Evolutionary conservation across 116 monocot genomes (phyloP), one percentile per base, ranked within the genome.

Genomic region (Thalassia testudinum): DNA sequence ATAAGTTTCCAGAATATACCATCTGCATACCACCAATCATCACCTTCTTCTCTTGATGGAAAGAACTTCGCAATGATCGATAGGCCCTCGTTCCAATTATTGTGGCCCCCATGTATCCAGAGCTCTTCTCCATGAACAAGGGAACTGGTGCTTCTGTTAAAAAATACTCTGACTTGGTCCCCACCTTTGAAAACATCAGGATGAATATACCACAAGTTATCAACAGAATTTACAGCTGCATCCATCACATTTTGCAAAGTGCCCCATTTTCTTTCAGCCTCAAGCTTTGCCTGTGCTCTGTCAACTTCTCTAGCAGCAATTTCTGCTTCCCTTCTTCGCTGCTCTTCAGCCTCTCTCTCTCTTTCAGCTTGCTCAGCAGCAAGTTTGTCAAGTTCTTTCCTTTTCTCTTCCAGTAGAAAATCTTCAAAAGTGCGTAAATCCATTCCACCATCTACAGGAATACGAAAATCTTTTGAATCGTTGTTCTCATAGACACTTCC

Each of bases 21-120:
- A 61, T 95, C 76, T 37, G 69, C 72, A 72, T 43, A 81, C 95
- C 95, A 95, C 95, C 88, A 95, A 54, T 88, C 81, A 47, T 76
- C 84, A 72, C 75, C 70, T 18, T 51, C 67, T 37, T 66, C 70
- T 21, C 75, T 67, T 19, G 51, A 66, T 26, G 28, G 62, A 16
- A 50, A 34, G 57, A 95, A 79, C 64, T 59, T 80, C 70, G 72
- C 76, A 60, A 70, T 53, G 54, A 88, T 67, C 28, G 72, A 72
- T 25, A 81, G 68, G 26, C 95, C 95, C 29, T 88, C 79, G 43
- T 15, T 68, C 95, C 95, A 95, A 42, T 68, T 84, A 57, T 87
- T 95, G 72, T 84, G 62, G 49, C 95, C 85, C 29, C 95, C 95
- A 77, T 88, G 95, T 67, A 95, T 74, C 88, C 88, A 95, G 30